phyloP scores from a whole-genome alignment of 2,329 filamentous ascomycete species.

The Trichoderma sp. region DNA sequence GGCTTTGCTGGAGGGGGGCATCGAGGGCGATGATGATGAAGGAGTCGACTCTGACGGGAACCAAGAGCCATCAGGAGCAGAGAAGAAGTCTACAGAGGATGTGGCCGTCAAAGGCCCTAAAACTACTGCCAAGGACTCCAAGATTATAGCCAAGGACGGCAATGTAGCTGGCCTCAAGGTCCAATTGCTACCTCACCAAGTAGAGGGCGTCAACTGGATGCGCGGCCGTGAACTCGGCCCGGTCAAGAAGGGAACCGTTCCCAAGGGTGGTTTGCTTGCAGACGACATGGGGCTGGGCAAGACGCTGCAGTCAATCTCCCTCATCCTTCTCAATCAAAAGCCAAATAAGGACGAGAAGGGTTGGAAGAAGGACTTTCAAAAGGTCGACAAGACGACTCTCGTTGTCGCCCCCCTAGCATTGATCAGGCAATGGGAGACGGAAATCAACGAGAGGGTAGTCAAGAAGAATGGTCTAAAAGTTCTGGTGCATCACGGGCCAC shows the following conservation, averaged over 20 bases:
- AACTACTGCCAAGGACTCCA: constrained; percentile 26
- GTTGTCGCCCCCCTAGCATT: constrained; percentile 90
- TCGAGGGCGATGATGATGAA: constrained; percentile 68
- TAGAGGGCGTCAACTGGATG: constrained; percentile 95
- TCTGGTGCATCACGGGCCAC: constrained; percentile 85
- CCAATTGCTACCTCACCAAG: constrained; percentile 86
- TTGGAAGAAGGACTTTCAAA: constrained; percentile 66
- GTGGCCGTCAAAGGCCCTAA: constrained; percentile 26
- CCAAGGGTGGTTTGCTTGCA: constrained; percentile 90
- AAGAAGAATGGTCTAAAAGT: constrained; percentile 70
- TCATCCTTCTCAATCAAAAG: constrained; percentile 80
- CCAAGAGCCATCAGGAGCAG: constrained; percentile 2
- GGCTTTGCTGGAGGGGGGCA: constrained; percentile 74
- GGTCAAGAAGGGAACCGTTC: constrained; percentile 74
- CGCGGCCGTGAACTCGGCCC: constrained; percentile 83
- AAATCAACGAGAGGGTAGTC: constrained; percentile 80
- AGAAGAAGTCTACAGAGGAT: constrained; percentile 24
- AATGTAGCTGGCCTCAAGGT: constrained; percentile 76
- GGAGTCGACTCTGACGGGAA: constrained; percentile 28
- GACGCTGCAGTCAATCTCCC: constrained; percentile 87
- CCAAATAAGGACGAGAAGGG: constrained; percentile 54
- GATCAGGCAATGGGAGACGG: constrained; percentile 95
- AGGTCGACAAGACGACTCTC: constrained; percentile 74
- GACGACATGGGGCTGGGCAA: constrained; percentile 98
- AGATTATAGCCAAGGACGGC: constrained; percentile 44